These are phyloP conservation scores for Cryptosporidium parvum DNA, from an alignment of 169 alveolate species.

Conservation along the genomic window DNA sequence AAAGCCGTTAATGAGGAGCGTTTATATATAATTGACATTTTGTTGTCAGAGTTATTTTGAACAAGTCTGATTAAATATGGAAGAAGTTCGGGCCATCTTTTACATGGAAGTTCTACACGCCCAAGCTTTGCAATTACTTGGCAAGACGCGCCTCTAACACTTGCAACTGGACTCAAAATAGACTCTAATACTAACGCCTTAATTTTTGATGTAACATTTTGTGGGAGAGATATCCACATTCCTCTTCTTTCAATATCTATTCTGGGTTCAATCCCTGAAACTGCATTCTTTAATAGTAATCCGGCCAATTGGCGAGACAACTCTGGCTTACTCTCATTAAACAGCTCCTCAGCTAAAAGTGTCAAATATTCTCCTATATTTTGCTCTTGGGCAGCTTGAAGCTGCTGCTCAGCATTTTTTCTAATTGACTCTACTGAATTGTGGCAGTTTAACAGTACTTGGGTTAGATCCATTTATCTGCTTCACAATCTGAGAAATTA, in stretches of 20 bases:
- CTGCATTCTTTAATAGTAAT: constrained; percentile 84
- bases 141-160: constrained; percentile 86
- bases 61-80: constrained; percentile 82
- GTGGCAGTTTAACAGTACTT: constrained; percentile 72
- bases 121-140: constrained; percentile 88
- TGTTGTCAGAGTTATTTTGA: constrained; percentile 74
- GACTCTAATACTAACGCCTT: constrained; percentile 82
- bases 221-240: constrained; percentile 82
- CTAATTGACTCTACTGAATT: constrained; percentile 74
- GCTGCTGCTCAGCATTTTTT: constrained; percentile 73
- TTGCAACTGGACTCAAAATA: constrained; percentile 80
- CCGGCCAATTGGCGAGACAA: constrained; percentile 88
- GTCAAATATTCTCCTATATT: constrained; percentile 61
- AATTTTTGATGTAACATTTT: constrained; percentile 81
- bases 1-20: constrained; percentile 83
- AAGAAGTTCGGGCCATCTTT: constrained; percentile 89
- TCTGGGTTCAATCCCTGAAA: constrained; percentile 82
- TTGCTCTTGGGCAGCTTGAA: constrained; percentile 57
- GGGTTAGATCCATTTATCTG: constrained; percentile 76
- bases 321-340: constrained; percentile 72
- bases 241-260: constrained; percentile 83
- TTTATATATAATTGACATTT: constrained; percentile 85
- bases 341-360: constrained; percentile 59
- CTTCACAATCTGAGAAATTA: constrained; percentile 23
- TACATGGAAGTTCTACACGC: constrained; percentile 84